Percentiles rank a stretch among this genome's conserved stretches.
phyloP scores from a whole-genome alignment of 192 early-diverging fungal genomes.

The Gamsiella multidivaricata region DNA sequence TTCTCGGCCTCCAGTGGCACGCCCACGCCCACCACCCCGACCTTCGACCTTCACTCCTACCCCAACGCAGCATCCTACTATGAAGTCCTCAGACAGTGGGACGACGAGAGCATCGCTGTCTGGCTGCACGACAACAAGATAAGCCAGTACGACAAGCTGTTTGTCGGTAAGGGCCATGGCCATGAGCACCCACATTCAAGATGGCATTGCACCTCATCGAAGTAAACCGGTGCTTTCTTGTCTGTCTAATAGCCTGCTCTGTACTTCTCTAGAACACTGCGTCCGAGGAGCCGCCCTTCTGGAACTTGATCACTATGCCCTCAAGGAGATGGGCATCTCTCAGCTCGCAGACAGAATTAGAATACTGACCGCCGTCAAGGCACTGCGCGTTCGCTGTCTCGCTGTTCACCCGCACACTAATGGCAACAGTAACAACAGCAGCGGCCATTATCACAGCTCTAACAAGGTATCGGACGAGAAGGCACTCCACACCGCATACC shows the following conservation, averaged over 20 bases:
- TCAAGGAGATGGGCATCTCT: constrained; percentile 85
- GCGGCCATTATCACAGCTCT: constrained; percentile 14
- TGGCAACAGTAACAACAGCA: constrained; percentile 2
- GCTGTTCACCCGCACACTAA: constrained; percentile 14
- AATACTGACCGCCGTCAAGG: constrained; percentile 81
- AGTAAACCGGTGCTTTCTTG: too few species aligned
- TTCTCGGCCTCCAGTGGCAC: constrained; percentile 55
- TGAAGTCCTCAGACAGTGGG: constrained; percentile 46
- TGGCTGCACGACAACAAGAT: constrained; percentile 54
- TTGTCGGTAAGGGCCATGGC: constrained; percentile 20
- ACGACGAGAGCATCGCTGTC: constrained; percentile 35
- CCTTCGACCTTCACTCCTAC: constrained; percentile 44
- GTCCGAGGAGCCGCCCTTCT: constrained; percentile 86
- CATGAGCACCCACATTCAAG: too few species aligned
- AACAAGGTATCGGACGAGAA: constrained; percentile 29
- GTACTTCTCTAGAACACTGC: constrained; percentile 67
- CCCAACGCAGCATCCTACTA: constrained; percentile 40
- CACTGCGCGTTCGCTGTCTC: constrained; percentile 71
- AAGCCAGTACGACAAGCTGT: constrained; percentile 41
- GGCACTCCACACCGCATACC: background rate
- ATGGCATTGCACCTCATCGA: too few species aligned
- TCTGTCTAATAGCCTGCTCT: too few species aligned
- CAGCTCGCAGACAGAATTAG: constrained; percentile 87
- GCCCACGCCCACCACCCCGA: constrained; percentile 49
- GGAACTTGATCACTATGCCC: constrained; percentile 83